These are phyloP conservation scores for Leccinum rimulosum DNA, from an alignment of 768 basidiomycete species.

Conservation along the genomic window DNA sequence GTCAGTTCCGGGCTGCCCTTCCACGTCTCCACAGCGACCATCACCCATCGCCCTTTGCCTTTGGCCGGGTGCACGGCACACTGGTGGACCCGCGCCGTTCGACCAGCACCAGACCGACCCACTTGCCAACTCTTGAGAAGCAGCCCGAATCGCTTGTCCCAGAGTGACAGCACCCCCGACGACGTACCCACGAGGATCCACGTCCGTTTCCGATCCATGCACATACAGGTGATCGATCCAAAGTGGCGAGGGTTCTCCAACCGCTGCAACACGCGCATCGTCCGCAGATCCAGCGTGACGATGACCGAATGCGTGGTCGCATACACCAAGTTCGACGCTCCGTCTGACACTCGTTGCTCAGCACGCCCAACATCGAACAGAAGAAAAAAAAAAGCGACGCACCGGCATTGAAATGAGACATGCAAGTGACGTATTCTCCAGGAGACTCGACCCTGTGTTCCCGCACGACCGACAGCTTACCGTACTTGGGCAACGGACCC, in stretches of 20 bases:
- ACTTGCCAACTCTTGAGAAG: constrained; percentile 86
- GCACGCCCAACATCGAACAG: not conserved
- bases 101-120: constrained; percentile 50
- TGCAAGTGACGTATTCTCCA: constrained; percentile 81
- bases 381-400: constrained; percentile 10
- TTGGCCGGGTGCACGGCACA: constrained; percentile 81
- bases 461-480: constrained; percentile 73
- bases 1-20: constrained; percentile 37
- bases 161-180: constrained; percentile 80
- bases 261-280: constrained; percentile 71
- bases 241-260: constrained; percentile 85
- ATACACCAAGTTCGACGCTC: constrained; percentile 79
- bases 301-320: constrained; percentile 81
- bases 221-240: constrained; percentile 84
- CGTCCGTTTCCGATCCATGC: constrained; percentile 76
- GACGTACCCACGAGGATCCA: constrained; percentile 92
- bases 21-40: constrained; percentile 72
- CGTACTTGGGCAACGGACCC: constrained; percentile 78
- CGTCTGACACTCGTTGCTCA: constrained; percentile 42
- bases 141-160: constrained; percentile 95
- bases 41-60: constrained; percentile 86
- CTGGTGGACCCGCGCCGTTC: constrained; percentile 63
- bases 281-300: constrained; percentile 76
- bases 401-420: constrained; percentile 82
- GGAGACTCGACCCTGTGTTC: constrained; percentile 71